These are phyloP conservation scores for Calonectria pauciramosa DNA, from an alignment of 2,329 filamentous ascomycete species.

Conservation along the genomic window DNA sequence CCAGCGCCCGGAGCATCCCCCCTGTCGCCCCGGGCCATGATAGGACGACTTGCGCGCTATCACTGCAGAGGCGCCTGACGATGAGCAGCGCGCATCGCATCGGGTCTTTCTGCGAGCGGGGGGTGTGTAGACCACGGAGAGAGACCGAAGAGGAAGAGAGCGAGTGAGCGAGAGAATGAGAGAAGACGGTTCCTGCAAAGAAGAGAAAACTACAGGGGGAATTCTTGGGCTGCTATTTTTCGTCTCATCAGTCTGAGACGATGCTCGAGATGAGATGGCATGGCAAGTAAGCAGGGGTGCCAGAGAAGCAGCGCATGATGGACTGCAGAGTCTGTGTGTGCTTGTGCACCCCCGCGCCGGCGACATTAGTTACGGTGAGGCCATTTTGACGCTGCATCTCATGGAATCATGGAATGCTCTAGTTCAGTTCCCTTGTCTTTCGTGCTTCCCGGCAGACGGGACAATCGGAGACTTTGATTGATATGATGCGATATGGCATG, in stretches of 20 bases:
- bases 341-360: not conserved
- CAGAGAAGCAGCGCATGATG: not conserved
- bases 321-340: constrained; percentile 3
- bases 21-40: constrained; percentile 3
- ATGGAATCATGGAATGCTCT: constrained; percentile 21
- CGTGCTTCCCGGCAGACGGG: not conserved
- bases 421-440: not conserved
- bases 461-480: not conserved
- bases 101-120: not conserved
- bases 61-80: constrained; percentile 46
- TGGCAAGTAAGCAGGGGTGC: not conserved
- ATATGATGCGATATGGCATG: not conserved
- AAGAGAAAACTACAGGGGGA: not conserved
- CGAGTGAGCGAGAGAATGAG: not conserved
- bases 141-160: not conserved
- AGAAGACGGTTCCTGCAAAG: not conserved
- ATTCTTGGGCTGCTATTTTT: not conserved
- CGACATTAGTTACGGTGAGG: constrained; percentile 36
- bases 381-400: constrained; percentile 35
- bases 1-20: not conserved
- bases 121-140: not conserved
- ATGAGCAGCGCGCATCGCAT: constrained; percentile 9
- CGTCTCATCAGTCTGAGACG: not conserved
- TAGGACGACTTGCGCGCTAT: constrained; percentile 16
- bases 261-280: constrained; percentile 7